Evolutionary conservation across 2,329 filamentous ascomycete species (phyloP).

Genomic region (Colletotrichum tabaci): DNA sequence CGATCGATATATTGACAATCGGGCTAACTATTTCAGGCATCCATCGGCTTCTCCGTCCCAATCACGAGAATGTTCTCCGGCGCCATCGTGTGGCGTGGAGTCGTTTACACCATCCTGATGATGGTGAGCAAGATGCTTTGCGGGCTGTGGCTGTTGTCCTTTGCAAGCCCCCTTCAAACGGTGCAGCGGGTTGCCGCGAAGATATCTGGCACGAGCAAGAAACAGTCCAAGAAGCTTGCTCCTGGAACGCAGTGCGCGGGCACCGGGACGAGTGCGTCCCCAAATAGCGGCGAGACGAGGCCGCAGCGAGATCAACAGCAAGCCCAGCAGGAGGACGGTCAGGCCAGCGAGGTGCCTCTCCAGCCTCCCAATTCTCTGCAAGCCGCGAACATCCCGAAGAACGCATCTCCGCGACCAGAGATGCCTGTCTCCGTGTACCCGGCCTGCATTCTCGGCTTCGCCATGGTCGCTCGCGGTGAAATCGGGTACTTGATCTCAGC

Average conservation of each 20-base stretch:
- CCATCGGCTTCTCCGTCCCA: constrained; percentile 84
- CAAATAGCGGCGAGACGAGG: neutral
- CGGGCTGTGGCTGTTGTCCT: constrained; percentile 70
- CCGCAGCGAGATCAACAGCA: neutral
- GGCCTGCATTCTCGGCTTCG: constrained; percentile 73
- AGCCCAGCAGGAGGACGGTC: neutral
- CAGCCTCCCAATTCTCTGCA: constrained; percentile 32
- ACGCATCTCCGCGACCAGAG: constrained; percentile 46
- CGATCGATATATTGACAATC: neutral
- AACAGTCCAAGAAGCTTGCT: constrained; percentile 17
- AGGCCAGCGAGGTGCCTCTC: neutral
- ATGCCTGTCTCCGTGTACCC: constrained; percentile 77
- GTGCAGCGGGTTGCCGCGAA: constrained; percentile 23
- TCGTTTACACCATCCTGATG: constrained; percentile 83
- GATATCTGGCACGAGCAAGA: neutral
- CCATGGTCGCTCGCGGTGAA: constrained; percentile 84
- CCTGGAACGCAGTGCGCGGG: constrained; percentile 34
- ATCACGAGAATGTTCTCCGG: constrained; percentile 78
- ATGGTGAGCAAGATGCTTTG: constrained; percentile 71
- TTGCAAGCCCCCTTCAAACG: constrained; percentile 45
- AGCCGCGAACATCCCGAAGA: constrained; percentile 37
- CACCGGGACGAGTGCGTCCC: neutral
- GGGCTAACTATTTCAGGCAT: constrained; percentile 55
- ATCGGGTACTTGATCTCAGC: constrained; percentile 84
- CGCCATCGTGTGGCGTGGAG: constrained; percentile 77